Percentiles rank a stretch among this genome's conserved stretches.
Evolutionary conservation across 2,329 filamentous ascomycete species (phyloP).

Genomic region (Colletotrichum sp.): DNA sequence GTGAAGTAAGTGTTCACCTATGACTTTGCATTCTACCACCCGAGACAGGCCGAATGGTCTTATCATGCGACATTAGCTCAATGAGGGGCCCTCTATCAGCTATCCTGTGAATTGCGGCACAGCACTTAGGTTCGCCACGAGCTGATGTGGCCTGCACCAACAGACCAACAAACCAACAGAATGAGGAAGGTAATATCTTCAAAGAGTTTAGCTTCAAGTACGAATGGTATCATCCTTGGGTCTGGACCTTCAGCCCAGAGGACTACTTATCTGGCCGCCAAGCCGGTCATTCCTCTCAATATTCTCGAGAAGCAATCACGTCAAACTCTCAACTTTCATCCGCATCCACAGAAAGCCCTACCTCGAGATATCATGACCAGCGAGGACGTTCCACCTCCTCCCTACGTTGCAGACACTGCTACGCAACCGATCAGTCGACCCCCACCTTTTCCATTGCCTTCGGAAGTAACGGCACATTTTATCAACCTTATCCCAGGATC

Average conservation of each 20-base stretch:
- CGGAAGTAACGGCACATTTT: background rate
- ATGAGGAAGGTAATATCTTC: background rate
- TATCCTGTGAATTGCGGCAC: background rate
- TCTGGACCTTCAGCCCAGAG: background rate
- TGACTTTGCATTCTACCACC: background rate
- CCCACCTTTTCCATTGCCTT: background rate
- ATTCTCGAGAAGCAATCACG: background rate
- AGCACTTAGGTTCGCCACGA: background rate
- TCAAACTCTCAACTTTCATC: background rate
- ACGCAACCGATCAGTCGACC: background rate
- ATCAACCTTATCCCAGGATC: background rate
- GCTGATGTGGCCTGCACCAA: background rate
- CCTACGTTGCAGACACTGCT: background rate
- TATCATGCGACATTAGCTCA: background rate
- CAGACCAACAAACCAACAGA: background rate
- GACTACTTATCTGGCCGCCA: background rate
- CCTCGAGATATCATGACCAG: accelerated
- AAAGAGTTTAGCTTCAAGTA: background rate
- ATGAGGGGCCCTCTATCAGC: background rate
- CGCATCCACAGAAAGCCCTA: background rate
- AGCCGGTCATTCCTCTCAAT: background rate
- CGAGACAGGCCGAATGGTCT: background rate
- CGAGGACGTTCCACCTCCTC: background rate
- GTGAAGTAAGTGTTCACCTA: background rate
- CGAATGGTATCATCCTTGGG: background rate